A percentile compares a stretch with the other conserved stretches of the same genome.
phyloP scores from a whole-genome alignment of 108 stramenopile species.

The Cyclotella baltica region DNA sequence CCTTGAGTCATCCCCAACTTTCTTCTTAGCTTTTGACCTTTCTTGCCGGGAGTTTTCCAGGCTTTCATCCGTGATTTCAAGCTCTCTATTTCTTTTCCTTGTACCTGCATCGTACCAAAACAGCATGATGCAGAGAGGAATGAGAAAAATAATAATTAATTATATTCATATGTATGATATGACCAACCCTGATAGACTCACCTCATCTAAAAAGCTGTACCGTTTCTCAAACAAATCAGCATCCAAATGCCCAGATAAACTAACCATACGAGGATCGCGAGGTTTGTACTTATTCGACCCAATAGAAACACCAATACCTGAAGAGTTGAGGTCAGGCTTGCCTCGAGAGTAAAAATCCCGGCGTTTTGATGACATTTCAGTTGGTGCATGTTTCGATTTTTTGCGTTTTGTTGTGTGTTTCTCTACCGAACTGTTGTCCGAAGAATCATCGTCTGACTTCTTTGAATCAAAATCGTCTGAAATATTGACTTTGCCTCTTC shows the following conservation, averaged over 20 bases:
- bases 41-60: constrained; percentile 73
- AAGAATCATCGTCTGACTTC: constrained; percentile 5
- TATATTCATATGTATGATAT: too few relatives aligned
- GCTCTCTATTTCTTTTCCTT: constrained; percentile 74
- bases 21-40: constrained; percentile 69
- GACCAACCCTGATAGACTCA: neutral
- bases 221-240: constrained; percentile 77
- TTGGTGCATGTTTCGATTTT: constrained; percentile 81
- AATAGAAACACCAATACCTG: constrained; percentile 85
- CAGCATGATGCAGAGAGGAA: neutral
- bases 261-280: constrained; percentile 80
- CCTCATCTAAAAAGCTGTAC: constrained; percentile 79
- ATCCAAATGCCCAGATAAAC: constrained; percentile 74
- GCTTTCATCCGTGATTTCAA: constrained; percentile 70
- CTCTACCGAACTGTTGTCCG: neutral
- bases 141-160: neutral
- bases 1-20: constrained; percentile 66
- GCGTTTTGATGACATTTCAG: constrained; percentile 84
- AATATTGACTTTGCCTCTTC: neutral
- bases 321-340: constrained; percentile 66
- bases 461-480: neutral
- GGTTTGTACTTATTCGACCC: constrained; percentile 87
- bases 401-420: constrained; percentile 24
- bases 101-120: constrained; percentile 29
- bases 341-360: constrained; percentile 72